Evolutionary conservation across 805 yeast species (phyloP), one percentile per base, ranked within the genome.

Genomic region (Kregervanrija delftensis): DNA sequence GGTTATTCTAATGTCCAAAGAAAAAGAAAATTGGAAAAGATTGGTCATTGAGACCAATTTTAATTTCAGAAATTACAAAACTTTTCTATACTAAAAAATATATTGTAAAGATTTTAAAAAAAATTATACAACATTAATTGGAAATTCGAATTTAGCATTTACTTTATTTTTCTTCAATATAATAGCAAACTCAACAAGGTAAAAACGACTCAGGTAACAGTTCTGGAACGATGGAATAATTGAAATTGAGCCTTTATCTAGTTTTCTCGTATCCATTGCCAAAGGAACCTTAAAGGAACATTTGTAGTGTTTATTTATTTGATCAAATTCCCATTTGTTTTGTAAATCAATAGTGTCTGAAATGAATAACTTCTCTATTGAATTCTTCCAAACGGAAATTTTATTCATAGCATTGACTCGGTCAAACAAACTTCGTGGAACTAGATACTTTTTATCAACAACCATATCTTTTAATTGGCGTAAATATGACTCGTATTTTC

Each of bases 391-490:
- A 11, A 13, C 41, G 12, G 47, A 40, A 22, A 40, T 16, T 13
- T 44, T 44, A 16, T 44, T 44, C 14, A 44, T 8, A 10, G 44
- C 16, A 34, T 44, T 44, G 12, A 40, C 44, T 14, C 41, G 30
- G 14, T 33, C 13, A 17, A 30, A 40, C 11, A 44, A 36, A 4
- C 30, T 16, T 4, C 38, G 12, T 12, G 34, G 40, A 35, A 44
- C 39, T 22, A 38, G 44, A 6, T 37, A 28, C 10, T 37, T 5
- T 8, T 34, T 11, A 22, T 22, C 8, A 22, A 22, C 28, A 3
- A 35, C 37, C 11, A 44, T 37, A 10, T 8, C 5, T 40, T 40
- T 44, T 2, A 40, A 34, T 17, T 41, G 37, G 1, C 9, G 30
- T 6, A 44, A 13, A 35, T 44, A 44, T 2, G 16, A 14, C 1